These are phyloP conservation scores for Nannochloris sp. DNA, from an alignment of 139 green algal genomes.

Conservation along the genomic window DNA sequence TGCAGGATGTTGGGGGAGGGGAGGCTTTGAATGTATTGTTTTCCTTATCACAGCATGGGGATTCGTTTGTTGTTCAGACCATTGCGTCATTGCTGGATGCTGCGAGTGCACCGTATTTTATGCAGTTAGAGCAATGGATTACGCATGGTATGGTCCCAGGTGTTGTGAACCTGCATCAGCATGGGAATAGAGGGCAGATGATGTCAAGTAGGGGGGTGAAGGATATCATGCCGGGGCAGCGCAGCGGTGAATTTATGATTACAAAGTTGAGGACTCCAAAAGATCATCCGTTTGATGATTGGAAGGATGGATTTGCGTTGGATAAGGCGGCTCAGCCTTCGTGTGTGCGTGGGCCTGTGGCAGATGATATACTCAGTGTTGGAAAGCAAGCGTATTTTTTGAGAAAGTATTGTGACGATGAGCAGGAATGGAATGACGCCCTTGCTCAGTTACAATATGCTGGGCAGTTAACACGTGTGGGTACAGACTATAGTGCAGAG, in stretches of 20 bases:
- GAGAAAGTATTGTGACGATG: conserved; percentile 63
- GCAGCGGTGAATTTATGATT: conserved; percentile 6
- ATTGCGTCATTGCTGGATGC: conserved; percentile 47
- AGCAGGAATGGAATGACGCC: conserved; percentile 46
- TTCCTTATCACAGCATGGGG: conserved; percentile 60
- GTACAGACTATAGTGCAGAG: conserved; percentile 11
- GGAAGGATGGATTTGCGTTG: conserved; percentile 51
- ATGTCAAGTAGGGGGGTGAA: conserved; percentile 25
- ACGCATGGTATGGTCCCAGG: conserved; percentile 69
- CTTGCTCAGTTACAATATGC: conserved; percentile 1
- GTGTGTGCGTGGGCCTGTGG: conserved; percentile 50
- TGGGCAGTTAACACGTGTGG: neutral
- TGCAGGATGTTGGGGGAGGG: conserved; percentile 41
- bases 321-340: conserved; percentile 44
- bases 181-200: neutral
- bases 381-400: conserved; percentile 93
- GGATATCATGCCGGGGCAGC: conserved; percentile 11
- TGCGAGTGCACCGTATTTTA: conserved; percentile 72
- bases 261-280: neutral
- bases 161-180: neutral
- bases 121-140: conserved; percentile 75
- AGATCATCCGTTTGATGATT: conserved; percentile 34
- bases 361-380: conserved; percentile 61
- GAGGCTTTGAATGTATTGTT: conserved; percentile 57
- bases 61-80: conserved; percentile 53